Evolutionary conservation across 164 flowering plant species (phyloP).

Genomic region (Umbellularia californica): DNA sequence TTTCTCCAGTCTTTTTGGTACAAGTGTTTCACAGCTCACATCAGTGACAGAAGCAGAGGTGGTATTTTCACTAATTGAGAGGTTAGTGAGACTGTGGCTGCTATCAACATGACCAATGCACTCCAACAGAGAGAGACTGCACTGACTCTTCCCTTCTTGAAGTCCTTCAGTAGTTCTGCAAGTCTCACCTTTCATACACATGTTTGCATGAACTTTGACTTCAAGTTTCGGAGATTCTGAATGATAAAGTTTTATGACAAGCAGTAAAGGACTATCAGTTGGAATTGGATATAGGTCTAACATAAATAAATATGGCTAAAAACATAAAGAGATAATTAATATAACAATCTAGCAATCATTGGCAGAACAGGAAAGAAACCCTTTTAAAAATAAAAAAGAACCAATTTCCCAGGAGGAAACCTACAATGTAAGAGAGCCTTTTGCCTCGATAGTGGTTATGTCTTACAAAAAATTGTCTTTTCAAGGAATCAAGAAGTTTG

Average conservation of each 20-base stretch:
- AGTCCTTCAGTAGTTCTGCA: conserved; percentile 14
- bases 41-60: conserved; percentile 9
- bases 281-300: neutral
- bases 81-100: conserved; percentile 7
- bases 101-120: conserved; percentile 10
- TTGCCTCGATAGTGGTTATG: neutral
- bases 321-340: neutral
- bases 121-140: conserved; percentile 5
- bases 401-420: neutral
- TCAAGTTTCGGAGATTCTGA: conserved; percentile 2
- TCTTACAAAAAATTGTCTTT: neutral
- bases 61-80: conserved; percentile 3
- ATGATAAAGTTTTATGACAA: conserved; percentile 1
- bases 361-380: neutral
- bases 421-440: neutral
- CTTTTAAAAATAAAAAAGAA: neutral
- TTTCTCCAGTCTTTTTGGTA: conserved; percentile 14
- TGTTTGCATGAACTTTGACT: conserved; percentile 7
- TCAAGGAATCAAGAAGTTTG: neutral
- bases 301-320: neutral
- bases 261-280: neutral
- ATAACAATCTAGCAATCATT: neutral
- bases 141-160: conserved; percentile 15
- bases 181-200: conserved; percentile 19
- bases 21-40: conserved; percentile 6